phyloP scores from a whole-genome alignment of 148 eudicot genomes.

The Rhododendron kiyosumense region DNA sequence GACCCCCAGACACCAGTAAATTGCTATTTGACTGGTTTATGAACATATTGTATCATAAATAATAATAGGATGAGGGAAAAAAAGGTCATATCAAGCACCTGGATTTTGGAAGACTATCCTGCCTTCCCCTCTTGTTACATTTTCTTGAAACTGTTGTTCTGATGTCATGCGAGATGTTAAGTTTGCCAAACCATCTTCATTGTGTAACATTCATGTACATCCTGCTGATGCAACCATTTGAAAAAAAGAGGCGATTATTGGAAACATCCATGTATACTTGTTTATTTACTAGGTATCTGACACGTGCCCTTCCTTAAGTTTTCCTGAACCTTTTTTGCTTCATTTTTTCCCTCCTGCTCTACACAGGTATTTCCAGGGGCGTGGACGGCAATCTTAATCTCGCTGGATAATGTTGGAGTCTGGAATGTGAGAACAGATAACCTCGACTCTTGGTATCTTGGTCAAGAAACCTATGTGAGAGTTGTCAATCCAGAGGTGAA shows the following conservation, averaged over 20 bases:
- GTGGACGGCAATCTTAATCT: constrained; percentile 86
- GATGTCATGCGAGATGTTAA: neutral
- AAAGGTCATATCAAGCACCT: too few species aligned
- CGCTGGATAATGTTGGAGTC: constrained; percentile 92
- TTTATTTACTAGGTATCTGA: neutral
- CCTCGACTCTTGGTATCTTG: constrained; percentile 94
- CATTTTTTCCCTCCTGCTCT: constrained; percentile 1
- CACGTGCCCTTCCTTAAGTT: neutral
- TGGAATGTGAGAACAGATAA: constrained; percentile 96
- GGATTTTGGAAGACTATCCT: neutral
- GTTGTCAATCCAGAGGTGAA: constrained; percentile 69
- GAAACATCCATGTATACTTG: neutral
- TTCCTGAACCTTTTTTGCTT: neutral
- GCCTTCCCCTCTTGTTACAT: neutral
- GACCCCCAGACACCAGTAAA: neutral
- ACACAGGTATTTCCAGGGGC: constrained; percentile 92
- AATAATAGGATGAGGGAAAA: too few species aligned
- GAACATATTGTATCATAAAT: neutral
- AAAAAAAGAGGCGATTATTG: neutral
- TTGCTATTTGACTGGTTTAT: neutral
- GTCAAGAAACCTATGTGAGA: constrained; percentile 87
- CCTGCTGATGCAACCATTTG: neutral
- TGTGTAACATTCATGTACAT: neutral
- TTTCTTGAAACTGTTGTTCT: neutral
- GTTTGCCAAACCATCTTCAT: neutral